Base-by-base conservation (phyloP, 495 filamentous ascomycete genomes). In the Hyaloscypha variabilis region DNA sequence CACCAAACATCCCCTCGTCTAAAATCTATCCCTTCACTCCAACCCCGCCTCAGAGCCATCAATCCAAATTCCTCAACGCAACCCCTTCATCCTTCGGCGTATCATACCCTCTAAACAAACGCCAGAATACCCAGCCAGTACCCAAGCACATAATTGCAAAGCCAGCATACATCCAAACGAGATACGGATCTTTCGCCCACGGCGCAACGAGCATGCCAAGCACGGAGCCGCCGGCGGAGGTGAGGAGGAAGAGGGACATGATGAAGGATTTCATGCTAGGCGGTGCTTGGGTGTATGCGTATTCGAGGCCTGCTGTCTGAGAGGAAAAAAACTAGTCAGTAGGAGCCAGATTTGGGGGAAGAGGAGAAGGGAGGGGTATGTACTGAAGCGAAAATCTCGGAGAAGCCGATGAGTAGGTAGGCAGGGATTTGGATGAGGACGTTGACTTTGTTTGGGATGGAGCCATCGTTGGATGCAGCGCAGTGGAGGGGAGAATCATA, bases 241-340 rank as follows among this genome's bases (percentile, higher is more conserved):
- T 87, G 71, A 92, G 88, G 50, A 91, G 82, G 29, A 83, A 85
- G 39, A 92, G 76, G 8, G 88, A 84, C 67, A 86, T 87, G 21
- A 93, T 85, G 54, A 92, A 83, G n/a, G 86, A 89, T 11, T 88
- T 83, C 89, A 94, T 91, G 75, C 87, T 90, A 63, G 79, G 82
- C 11, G 91, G 91, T 0, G 91, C 90, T 77, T 94, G 92, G 69
- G 87, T 90, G 73, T 87, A 93, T 5, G 91, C 91, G 64, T 93
- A 92, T 67, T 88, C 85, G 58, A 82, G 76, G 13, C 78, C 79
- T 1, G 81, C 80, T 66, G 39, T 46, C 39, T 46, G 19, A 46
- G 39, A 46, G n/a, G n/a, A n/a, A n/a, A n/a, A n/a, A n/a, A n/a
- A n/a, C n/a, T 14, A 46, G 6, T 11, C 13, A 8, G 6, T 19